Conservation (phyloP, 768 basidiomycete genomes). For the Naganishia antarctica region DNA sequence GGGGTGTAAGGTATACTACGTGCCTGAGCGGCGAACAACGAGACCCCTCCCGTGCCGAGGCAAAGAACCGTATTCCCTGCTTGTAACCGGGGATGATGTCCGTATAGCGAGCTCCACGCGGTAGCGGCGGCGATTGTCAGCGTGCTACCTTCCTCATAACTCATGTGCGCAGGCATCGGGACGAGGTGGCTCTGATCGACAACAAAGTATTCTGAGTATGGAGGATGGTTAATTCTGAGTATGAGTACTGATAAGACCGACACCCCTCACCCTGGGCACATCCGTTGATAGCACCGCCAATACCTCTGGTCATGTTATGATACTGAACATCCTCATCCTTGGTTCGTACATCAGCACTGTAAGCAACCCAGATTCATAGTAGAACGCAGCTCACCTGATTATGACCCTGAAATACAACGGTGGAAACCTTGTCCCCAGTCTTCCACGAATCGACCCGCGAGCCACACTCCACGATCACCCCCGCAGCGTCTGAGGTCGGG, state of each 20-base stretch:
- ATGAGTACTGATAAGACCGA: not conserved
- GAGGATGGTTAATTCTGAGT: not conserved
- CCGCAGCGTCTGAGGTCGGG: conserved; percentile 36
- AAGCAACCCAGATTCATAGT: not conserved
- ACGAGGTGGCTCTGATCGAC: conserved; percentile 52
- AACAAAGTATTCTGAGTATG: conserved; percentile 39
- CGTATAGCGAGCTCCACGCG: conserved; percentile 59
- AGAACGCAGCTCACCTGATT: conserved; percentile 31
- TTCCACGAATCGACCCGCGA: conserved; percentile 37
- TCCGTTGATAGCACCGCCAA: conserved; percentile 42
- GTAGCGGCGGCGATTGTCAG: conserved; percentile 63
- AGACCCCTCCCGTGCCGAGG: conserved; percentile 41
- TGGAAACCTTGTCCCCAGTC: conserved; percentile 38
- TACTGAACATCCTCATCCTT: conserved; percentile 41
- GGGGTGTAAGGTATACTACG: not conserved
- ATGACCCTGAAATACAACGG: conserved; percentile 39
- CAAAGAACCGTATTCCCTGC: conserved; percentile 58
- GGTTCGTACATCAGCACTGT: too few relatives aligned
- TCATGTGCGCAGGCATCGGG: conserved; percentile 58
- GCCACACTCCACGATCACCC: conserved; percentile 38
- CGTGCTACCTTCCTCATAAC: conserved; percentile 63
- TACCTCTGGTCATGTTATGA: conserved; percentile 33
- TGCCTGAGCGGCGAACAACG: conserved; percentile 54
- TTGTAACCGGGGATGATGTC: conserved; percentile 52
- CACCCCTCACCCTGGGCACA: conserved; percentile 29